Percentiles rank a stretch among this genome's conserved stretches.
These are phyloP conservation scores for Tuber melanosporum DNA, from an alignment of 495 filamentous ascomycete genomes.

Conservation along the genomic window DNA sequence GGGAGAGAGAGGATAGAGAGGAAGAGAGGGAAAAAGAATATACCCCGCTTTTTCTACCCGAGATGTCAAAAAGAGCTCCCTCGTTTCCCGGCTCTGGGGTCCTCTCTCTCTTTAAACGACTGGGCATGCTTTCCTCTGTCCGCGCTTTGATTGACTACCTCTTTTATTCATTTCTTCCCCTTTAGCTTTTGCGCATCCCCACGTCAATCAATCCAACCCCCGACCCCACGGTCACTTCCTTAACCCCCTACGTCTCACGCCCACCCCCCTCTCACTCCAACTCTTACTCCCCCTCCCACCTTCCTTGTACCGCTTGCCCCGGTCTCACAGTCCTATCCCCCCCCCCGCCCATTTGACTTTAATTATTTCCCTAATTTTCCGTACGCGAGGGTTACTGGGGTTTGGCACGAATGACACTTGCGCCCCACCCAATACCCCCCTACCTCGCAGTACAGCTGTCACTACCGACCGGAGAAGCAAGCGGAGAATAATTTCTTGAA, in stretches of 20 bases:
- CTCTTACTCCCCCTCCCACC: background rate
- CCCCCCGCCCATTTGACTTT: background rate
- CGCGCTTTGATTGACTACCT: slow-evolving; percentile 10
- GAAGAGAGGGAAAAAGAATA: background rate
- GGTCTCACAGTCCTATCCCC: background rate
- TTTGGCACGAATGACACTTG: background rate
- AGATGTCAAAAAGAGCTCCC: slow-evolving; percentile 25
- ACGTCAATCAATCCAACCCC: background rate
- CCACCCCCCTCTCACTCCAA: background rate
- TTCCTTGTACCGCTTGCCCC: background rate
- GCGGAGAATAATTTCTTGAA: slow-evolving; percentile 26
- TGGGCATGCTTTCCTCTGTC: slow-evolving; percentile 25
- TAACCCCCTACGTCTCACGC: background rate
- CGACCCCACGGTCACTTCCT: background rate
- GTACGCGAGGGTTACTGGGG: slow-evolving; percentile 20
- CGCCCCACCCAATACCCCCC: background rate
- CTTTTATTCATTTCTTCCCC: background rate
- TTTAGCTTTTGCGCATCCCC: background rate
- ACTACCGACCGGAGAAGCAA: slow-evolving; percentile 9
- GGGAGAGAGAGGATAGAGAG: background rate
- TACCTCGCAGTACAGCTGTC: background rate
- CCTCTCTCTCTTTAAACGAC: slow-evolving; percentile 1
- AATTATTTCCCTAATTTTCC: slow-evolving; percentile 28
- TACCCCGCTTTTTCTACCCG: slow-evolving; percentile 35
- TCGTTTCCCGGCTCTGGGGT: slow-evolving; percentile 10